phyloP scores from a whole-genome alignment of 345 rosid species.

The Diplotaxis tenuifolia region DNA sequence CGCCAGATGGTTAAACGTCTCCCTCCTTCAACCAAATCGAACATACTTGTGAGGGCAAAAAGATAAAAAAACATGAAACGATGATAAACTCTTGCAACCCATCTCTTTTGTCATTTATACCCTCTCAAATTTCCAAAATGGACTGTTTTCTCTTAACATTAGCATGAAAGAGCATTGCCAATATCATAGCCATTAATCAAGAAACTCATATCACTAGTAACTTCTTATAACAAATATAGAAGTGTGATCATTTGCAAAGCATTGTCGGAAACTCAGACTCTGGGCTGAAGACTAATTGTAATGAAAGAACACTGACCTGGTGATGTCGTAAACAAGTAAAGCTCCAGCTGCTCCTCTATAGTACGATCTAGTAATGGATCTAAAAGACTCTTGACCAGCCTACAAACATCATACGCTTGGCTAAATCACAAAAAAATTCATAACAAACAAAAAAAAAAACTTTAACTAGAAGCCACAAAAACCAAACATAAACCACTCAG shows the following conservation, averaged over 20 bases:
- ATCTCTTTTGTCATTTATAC: background rate
- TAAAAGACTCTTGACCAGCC: slow-evolving; percentile 98
- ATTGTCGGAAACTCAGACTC: background rate
- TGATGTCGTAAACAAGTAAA: slow-evolving; percentile 88
- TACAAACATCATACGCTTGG: slow-evolving; percentile 26
- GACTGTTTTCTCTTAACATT: background rate
- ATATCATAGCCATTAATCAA: slow-evolving; percentile 13
- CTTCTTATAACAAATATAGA: background rate
- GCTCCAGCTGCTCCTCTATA: slow-evolving; percentile 99
- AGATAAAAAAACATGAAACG: slow-evolving; percentile 1
- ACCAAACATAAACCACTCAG: background rate
- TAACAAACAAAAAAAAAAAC: background rate
- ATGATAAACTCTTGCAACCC: background rate
- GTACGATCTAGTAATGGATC: slow-evolving; percentile 95
- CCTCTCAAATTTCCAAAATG: background rate
- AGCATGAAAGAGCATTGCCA: background rate
- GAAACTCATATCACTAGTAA: background rate
- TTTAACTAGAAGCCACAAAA: background rate
- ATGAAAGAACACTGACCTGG: slow-evolving; percentile 51
- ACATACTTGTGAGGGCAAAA: background rate
- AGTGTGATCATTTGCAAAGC: background rate
- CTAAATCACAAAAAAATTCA: background rate
- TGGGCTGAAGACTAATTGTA: background rate
- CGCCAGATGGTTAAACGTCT: too few species aligned
- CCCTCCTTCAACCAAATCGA: too few species aligned